Conservation (phyloP, 2,329 filamentous ascomycete species). For the Myriosclerotinia duriaeana region DNA sequence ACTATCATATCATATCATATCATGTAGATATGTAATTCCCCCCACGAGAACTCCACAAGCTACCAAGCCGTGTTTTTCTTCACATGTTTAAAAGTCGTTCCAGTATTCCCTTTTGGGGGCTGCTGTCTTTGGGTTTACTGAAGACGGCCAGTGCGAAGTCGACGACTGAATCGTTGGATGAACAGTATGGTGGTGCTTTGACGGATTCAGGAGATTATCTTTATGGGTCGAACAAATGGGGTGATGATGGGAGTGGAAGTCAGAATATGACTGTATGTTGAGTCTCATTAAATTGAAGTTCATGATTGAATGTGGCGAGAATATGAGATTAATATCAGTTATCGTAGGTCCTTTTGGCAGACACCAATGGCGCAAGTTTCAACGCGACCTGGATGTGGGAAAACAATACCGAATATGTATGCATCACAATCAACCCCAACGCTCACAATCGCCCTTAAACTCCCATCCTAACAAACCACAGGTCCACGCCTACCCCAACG, state of each 20-base stretch:
- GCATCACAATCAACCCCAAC: not conserved
- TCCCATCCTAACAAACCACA: not conserved
- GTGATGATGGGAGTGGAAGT: constrained; percentile 22
- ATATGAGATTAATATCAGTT: not conserved
- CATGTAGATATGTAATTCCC: not conserved
- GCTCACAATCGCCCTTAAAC: not conserved
- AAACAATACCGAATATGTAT: constrained; percentile 19
- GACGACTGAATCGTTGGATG: not conserved
- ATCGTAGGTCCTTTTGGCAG: constrained; percentile 8
- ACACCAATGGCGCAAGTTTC: constrained; percentile 21
- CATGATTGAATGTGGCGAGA: not conserved
- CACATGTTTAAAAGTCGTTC: constrained; percentile 11
- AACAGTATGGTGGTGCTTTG: constrained; percentile 16
- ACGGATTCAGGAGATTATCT: constrained; percentile 11
- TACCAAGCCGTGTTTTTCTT: not conserved
- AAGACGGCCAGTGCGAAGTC: not conserved
- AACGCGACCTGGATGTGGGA: constrained; percentile 21
- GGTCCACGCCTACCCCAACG: constrained; percentile 21
- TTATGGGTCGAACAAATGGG: constrained; percentile 22
- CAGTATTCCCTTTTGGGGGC: not conserved
- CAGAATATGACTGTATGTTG: constrained; percentile 21
- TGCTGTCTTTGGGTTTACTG: not conserved
- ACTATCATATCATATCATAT: not conserved
- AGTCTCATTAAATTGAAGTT: not conserved
- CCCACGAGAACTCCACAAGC: not conserved